Conservation (phyloP, 2,329 filamentous ascomycete genomes). For the Curvularia sp. region DNA sequence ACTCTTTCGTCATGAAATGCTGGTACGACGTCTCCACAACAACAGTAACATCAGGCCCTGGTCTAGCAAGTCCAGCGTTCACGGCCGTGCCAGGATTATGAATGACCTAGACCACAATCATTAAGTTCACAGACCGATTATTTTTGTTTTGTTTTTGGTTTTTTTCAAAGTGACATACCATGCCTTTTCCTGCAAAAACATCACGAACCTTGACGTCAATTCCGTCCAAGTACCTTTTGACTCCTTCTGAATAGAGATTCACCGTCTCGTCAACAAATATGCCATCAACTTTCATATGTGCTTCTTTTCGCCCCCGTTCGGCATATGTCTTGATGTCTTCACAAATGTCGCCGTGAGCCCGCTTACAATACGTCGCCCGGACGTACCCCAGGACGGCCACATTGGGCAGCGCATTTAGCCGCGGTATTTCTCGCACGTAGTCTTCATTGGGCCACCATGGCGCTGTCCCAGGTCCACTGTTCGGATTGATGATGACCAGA, state of each 20-base stretch:
- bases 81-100: conserved; percentile 44
- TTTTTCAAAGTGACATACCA: conserved; percentile 19
- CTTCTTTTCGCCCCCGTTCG: conserved; percentile 47
- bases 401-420: conserved; percentile 54
- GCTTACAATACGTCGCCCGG: conserved; percentile 56
- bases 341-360: conserved; percentile 50
- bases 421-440: conserved; percentile 55
- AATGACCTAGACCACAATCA: conserved; percentile 28
- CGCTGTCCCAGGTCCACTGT: conserved; percentile 55
- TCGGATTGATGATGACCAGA: conserved; percentile 61
- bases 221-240: conserved; percentile 30
- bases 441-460: conserved; percentile 57
- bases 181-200: conserved; percentile 16
- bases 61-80: conserved; percentile 27
- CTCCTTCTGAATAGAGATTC: conserved; percentile 27
- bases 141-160: no score
- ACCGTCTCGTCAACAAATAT: conserved; percentile 63
- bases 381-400: conserved; percentile 61
- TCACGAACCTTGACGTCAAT: conserved; percentile 27
- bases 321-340: conserved; percentile 58
- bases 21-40: conserved; percentile 35
- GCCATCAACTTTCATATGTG: conserved; percentile 53
- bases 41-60: conserved; percentile 38
- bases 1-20: conserved; percentile 27
- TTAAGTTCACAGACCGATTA: no score